phyloP scores from a whole-genome alignment of 1,284 basidiomycete species.

The Ustilago trichophora region DNA sequence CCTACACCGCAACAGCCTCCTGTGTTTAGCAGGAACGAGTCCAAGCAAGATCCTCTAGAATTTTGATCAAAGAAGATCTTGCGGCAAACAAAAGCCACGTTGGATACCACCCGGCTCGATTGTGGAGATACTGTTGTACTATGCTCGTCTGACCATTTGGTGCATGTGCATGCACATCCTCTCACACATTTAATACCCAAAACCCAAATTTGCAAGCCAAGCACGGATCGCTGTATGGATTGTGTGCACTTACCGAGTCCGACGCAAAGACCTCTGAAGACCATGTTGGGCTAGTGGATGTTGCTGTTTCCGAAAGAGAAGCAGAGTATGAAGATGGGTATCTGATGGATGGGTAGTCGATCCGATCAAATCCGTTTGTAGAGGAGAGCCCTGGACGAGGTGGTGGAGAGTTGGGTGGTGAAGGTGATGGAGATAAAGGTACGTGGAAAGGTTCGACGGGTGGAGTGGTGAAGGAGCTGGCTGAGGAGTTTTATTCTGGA shows the following conservation, averaged over 20 bases:
- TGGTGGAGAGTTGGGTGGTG: neutral
- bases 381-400: neutral
- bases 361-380: too few relatives aligned
- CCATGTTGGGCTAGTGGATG: constrained; percentile 22
- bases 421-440: neutral
- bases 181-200: too few relatives aligned
- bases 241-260: constrained; percentile 44
- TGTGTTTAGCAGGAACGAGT: too few relatives aligned
- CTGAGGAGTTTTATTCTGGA: neutral
- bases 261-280: constrained; percentile 50
- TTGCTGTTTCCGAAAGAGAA: neutral
- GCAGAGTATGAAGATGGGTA: neutral
- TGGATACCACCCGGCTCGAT: too few relatives aligned
- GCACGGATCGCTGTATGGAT: neutral
- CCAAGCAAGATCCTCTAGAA: too few relatives aligned
- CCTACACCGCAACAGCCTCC: too few relatives aligned
- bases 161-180: too few relatives aligned
- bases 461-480: neutral
- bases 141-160: too few relatives aligned
- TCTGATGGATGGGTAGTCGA: neutral
- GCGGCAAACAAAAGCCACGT: too few relatives aligned
- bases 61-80: too few relatives aligned
- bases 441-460: neutral
- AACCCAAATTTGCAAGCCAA: neutral
- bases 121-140: too few relatives aligned